A percentile compares a stretch with the other conserved stretches of the same genome.
Evolutionary conservation across 371 early-diverging fungal species (phyloP).

Genomic region (Mortierella sp.): DNA sequence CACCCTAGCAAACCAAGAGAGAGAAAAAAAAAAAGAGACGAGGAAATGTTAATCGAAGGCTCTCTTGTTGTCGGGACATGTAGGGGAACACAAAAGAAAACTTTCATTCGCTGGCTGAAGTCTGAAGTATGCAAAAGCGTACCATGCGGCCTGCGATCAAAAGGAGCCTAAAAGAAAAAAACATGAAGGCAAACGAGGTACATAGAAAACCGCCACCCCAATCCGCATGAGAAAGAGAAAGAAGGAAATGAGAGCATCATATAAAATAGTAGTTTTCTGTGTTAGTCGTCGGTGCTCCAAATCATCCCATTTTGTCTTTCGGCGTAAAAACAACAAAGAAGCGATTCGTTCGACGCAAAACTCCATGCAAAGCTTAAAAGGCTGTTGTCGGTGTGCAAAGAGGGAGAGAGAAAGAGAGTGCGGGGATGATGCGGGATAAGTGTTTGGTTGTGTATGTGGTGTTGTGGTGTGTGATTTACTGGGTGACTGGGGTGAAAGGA

Average conservation of each 20-base stretch:
- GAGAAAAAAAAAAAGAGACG: background rate
- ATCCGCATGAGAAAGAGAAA: background rate
- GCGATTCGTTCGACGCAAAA: background rate
- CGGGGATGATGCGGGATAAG: background rate
- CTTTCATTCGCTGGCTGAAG: background rate
- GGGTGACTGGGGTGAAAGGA: background rate
- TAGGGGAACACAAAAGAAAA: background rate
- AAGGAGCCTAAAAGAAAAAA: slow-evolving; percentile 18
- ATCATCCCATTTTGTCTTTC: background rate
- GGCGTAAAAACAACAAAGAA: slow-evolving; percentile 3
- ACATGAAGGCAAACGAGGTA: background rate
- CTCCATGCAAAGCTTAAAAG: background rate
- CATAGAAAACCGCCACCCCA: too few species aligned
- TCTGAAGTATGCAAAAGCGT: slow-evolving; percentile 1
- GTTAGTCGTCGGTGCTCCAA: slow-evolving; percentile 10
- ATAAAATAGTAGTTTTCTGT: background rate
- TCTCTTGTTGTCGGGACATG: background rate
- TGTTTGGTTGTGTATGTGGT: background rate
- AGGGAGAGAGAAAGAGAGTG: background rate
- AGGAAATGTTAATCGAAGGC: background rate
- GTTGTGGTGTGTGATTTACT: background rate
- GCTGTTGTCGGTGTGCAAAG: background rate
- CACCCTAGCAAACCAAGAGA: slow-evolving; percentile 23
- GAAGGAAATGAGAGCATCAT: slow-evolving; percentile 5
- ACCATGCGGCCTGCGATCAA: slow-evolving; percentile 56